Percentiles rank a stretch among this genome's conserved stretches.
phyloP scores from a whole-genome alignment of 2,329 filamentous ascomycete genomes.

The Colletotrichum tropicale region DNA sequence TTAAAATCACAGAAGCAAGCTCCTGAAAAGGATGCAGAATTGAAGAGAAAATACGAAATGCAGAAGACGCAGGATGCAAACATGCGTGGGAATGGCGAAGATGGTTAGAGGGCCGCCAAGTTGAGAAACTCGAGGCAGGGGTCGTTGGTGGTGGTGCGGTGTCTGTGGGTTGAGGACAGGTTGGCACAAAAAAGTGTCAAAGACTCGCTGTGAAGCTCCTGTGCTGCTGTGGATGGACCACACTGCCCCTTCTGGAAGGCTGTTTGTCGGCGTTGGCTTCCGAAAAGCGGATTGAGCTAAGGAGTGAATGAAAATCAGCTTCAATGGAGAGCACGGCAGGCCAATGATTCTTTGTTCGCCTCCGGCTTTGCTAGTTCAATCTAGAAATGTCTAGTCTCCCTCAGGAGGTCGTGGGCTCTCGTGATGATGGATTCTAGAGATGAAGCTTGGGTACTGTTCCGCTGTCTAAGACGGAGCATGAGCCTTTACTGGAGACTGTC shows the following conservation, averaged over 20 bases:
- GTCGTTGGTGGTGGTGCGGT: constrained; percentile 6
- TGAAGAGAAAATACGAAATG: not conserved
- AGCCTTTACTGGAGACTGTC: not conserved
- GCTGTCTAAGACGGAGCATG: not conserved
- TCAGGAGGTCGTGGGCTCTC: not conserved
- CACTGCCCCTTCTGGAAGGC: constrained; percentile 1
- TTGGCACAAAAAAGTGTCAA: constrained; percentile 25
- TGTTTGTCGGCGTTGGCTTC: not conserved
- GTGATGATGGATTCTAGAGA: not conserved
- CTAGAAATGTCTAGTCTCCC: not conserved
- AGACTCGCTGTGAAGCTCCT: not conserved
- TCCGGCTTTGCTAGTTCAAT: not conserved
- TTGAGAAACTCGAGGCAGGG: constrained; percentile 10
- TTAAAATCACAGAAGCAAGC: constrained; percentile 11
- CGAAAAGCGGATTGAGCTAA: not conserved
- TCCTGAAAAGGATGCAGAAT: constrained; percentile 12
- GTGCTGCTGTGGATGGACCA: not conserved
- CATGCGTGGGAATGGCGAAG: constrained; percentile 3
- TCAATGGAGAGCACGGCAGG: not conserved
- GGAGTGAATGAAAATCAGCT: not conserved
- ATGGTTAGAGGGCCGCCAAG: constrained; percentile 20
- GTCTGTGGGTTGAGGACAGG: constrained; percentile 28
- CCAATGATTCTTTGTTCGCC: not conserved
- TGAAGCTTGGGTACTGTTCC: not conserved
- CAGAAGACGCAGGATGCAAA: constrained; percentile 3